These are phyloP conservation scores for Lachancea cidri DNA, from an alignment of 805 yeast species.

Conservation along the genomic window DNA sequence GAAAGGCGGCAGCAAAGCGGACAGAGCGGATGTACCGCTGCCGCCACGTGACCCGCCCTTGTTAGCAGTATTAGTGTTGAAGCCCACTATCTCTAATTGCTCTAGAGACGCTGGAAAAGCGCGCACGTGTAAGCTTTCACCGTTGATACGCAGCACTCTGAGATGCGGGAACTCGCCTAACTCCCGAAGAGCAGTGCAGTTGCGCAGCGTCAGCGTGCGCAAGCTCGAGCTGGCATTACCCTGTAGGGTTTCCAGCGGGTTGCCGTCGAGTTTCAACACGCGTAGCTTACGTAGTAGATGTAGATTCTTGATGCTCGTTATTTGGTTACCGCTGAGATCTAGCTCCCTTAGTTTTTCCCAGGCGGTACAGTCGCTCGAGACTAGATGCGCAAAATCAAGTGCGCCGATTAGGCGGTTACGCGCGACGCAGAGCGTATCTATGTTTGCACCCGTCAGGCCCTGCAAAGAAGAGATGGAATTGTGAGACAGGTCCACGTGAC, in stretches of 20 bases:
- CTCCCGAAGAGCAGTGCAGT: slow-evolving; percentile 5
- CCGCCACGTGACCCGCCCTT: slow-evolving; percentile 8
- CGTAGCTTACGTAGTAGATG: slow-evolving; percentile 14
- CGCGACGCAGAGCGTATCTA: slow-evolving; percentile 17
- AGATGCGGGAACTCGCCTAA: slow-evolving; percentile 8
- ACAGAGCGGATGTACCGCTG: slow-evolving; percentile 3
- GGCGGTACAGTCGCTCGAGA: slow-evolving; percentile 8
- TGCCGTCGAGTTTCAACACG: slow-evolving; percentile 21
- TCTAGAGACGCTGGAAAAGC: slow-evolving; percentile 8
- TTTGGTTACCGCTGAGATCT: slow-evolving; percentile 21
- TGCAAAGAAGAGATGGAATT: slow-evolving; percentile 19
- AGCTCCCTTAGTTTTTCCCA: slow-evolving; percentile 22
- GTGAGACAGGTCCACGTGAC: slow-evolving; percentile 19
- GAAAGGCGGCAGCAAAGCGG: slow-evolving; percentile 4
- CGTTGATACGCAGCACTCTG: slow-evolving; percentile 5
- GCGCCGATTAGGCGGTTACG: slow-evolving; percentile 21
- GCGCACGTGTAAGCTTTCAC: slow-evolving; percentile 5
- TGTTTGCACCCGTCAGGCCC: slow-evolving; percentile 13
- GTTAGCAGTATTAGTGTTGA: too few species aligned
- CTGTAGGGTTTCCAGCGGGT: slow-evolving; percentile 17
- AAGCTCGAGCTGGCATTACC: slow-evolving; percentile 5
- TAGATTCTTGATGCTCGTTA: slow-evolving; percentile 21
- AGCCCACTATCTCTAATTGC: slow-evolving; percentile 10
- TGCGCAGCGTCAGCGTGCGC: slow-evolving; percentile 1
- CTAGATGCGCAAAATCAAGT: slow-evolving; percentile 22